Conservation (phyloP, 2,329 filamentous ascomycete genomes). For the Diaporthe eres region DNA sequence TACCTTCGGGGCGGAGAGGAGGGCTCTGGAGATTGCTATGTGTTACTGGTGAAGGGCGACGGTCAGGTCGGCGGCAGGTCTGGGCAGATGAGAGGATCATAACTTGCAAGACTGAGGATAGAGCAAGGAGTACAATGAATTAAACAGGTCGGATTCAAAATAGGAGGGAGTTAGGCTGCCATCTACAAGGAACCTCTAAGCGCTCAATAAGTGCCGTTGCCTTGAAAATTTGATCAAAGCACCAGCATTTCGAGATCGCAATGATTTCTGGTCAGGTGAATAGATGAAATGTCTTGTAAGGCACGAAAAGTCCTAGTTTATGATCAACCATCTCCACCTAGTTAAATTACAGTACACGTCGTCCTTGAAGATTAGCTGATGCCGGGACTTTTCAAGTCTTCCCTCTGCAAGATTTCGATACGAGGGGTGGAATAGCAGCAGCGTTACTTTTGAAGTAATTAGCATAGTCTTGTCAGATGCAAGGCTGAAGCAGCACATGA, state of each 20-base stretch:
- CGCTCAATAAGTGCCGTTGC: not conserved
- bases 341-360: no score
- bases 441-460: not conserved
- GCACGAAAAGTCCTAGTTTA: not conserved
- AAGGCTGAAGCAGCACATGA: not conserved
- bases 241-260: not conserved
- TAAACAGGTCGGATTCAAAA: not conserved
- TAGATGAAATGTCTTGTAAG: not conserved
- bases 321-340: not conserved
- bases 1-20: slow-evolving; percentile 48
- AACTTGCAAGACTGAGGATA: not conserved
- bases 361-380: no score
- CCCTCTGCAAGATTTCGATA: not conserved
- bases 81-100: no score
- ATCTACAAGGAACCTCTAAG: not conserved
- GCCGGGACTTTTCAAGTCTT: not conserved
- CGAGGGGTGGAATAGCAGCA: not conserved
- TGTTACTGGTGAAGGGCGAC: not conserved
- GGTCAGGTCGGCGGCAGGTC: no score
- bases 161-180: not conserved
- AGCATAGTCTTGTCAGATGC: not conserved
- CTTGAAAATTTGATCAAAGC: not conserved
- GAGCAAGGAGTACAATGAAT: not conserved
- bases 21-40: slow-evolving; percentile 26
- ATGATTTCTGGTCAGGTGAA: not conserved